Evolutionary conservation across 805 yeast genomes (phyloP).

Genomic region (Candida takata): DNA sequence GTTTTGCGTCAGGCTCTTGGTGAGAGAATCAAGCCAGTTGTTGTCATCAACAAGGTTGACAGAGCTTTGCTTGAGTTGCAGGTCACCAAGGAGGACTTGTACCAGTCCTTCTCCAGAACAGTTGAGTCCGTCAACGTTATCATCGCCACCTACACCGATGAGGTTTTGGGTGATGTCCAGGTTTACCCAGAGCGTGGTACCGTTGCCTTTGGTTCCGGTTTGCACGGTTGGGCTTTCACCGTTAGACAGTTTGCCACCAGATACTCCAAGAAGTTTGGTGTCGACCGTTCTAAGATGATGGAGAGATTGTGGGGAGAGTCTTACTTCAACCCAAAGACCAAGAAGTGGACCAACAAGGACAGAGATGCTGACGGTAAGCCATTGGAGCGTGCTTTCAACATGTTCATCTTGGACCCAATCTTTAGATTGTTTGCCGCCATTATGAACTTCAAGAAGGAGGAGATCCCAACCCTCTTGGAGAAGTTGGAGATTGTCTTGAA

Average conservation of each 20-base stretch:
- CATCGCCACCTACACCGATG: constrained; percentile 90
- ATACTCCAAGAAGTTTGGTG: constrained; percentile 99
- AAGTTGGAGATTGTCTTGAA: constrained; percentile 91
- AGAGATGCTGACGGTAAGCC: constrained; percentile 93
- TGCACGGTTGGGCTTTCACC: constrained; percentile 99
- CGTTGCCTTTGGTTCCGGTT: constrained; percentile 99
- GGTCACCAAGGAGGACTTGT: constrained; percentile 97
- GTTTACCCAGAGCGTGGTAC: constrained; percentile 99
- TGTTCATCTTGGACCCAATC: constrained; percentile 98
- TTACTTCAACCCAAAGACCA: constrained; percentile 99
- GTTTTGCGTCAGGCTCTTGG: constrained; percentile 98
- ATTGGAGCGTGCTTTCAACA: constrained; percentile 98
- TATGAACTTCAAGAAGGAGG: constrained; percentile 99
- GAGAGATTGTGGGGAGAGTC: constrained; percentile 99
- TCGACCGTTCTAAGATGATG: constrained; percentile 96
- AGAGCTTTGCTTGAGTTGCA: constrained; percentile 99
- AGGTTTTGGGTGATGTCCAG: constrained; percentile 89
- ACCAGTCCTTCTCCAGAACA: constrained; percentile 97
- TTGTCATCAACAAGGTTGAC: constrained; percentile 97
- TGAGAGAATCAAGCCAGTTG: constrained; percentile 99
- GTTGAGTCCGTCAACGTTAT: constrained; percentile 99
- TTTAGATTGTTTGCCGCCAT: constrained; percentile 94
- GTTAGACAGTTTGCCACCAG: constrained; percentile 97
- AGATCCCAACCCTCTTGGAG: constrained; percentile 84
- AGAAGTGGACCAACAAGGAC: constrained; percentile 97